These are phyloP conservation scores for Fusarium xylarioides DNA, from an alignment of 2,329 filamentous ascomycete species.

Conservation along the genomic window DNA sequence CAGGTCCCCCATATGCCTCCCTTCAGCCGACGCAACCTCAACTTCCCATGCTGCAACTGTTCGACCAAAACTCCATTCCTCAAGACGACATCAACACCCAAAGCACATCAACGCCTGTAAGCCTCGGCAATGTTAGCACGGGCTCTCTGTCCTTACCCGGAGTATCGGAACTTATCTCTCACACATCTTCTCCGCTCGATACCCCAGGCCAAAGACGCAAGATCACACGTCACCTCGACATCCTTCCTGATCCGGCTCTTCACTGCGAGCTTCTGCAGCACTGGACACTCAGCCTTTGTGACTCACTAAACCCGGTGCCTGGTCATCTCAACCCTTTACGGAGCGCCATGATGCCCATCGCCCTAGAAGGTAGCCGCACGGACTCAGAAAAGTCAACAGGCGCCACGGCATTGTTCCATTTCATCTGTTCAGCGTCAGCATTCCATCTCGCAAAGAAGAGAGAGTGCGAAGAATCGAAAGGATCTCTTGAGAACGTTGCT, in stretches of 20 bases:
- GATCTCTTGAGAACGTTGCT: constrained; percentile 33
- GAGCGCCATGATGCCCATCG: constrained; percentile 39
- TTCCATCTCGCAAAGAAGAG: constrained; percentile 35
- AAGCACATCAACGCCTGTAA: background rate
- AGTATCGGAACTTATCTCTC: background rate
- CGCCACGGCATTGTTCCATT: constrained; percentile 34
- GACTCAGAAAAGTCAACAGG: constrained; percentile 34
- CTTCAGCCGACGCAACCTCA: background rate
- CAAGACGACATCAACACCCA: background rate
- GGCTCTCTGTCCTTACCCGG: background rate
- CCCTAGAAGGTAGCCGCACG: constrained; percentile 34
- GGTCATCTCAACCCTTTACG: constrained; percentile 34
- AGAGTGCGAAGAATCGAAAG: constrained; percentile 8
- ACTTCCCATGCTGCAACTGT: background rate
- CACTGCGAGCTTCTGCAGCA: constrained; percentile 37
- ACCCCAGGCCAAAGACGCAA: background rate
- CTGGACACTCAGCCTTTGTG: constrained; percentile 38
- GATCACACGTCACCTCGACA: constrained; percentile 27
- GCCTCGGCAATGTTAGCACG: background rate
- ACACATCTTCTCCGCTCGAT: background rate
- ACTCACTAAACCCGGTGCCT: constrained; percentile 35
- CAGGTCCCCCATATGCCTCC: constrained; percentile 1
- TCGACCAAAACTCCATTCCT: background rate
- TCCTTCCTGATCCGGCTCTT: constrained; percentile 27
- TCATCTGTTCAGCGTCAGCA: constrained; percentile 39